Evolutionary conservation across 2,329 filamentous ascomycete genomes (phyloP).

Genomic region (Colletotrichum eremochloae): DNA sequence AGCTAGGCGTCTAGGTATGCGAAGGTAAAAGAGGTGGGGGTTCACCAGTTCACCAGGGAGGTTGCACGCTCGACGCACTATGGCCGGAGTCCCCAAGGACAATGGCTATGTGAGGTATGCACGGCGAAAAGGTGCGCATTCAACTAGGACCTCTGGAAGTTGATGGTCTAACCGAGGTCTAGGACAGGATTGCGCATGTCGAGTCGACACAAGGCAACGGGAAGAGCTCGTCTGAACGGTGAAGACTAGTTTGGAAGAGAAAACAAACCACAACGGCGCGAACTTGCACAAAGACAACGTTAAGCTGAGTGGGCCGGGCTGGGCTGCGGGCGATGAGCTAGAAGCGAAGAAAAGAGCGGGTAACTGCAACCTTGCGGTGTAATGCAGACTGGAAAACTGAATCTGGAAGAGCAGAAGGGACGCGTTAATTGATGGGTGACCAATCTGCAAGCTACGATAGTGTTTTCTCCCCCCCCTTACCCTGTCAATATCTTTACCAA

Average conservation of each 20-base stretch:
- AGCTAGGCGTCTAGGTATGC: not conserved
- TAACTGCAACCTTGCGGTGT: slow-evolving; percentile 11
- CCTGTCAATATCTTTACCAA: not conserved
- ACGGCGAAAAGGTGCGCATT: not conserved
- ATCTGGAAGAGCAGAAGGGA: not conserved
- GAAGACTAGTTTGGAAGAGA: not conserved
- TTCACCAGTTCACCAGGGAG: slow-evolving; percentile 5
- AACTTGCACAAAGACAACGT: not conserved
- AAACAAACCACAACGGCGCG: slow-evolving; percentile 7
- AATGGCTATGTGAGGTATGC: not conserved
- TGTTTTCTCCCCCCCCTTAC: not conserved
- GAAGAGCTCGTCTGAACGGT: not conserved
- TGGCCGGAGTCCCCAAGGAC: not conserved
- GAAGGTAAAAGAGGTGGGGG: not conserved
- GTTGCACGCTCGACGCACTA: not conserved
- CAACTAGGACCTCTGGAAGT: slow-evolving; percentile 22
- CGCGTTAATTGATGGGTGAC: slow-evolving; percentile 12
- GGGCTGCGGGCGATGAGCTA: not conserved
- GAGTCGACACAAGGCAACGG: slow-evolving; percentile 9
- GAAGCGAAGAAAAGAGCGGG: slow-evolving; percentile 18
- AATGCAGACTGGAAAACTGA: slow-evolving; percentile 1
- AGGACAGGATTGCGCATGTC: slow-evolving; percentile 33
- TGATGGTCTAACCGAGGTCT: slow-evolving; percentile 21
- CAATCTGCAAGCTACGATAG: slow-evolving; percentile 32
- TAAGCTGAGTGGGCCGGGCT: not conserved